Conservation (phyloP, 2,329 filamentous ascomycete genomes). For the Incumbomyces delicatus region DNA sequence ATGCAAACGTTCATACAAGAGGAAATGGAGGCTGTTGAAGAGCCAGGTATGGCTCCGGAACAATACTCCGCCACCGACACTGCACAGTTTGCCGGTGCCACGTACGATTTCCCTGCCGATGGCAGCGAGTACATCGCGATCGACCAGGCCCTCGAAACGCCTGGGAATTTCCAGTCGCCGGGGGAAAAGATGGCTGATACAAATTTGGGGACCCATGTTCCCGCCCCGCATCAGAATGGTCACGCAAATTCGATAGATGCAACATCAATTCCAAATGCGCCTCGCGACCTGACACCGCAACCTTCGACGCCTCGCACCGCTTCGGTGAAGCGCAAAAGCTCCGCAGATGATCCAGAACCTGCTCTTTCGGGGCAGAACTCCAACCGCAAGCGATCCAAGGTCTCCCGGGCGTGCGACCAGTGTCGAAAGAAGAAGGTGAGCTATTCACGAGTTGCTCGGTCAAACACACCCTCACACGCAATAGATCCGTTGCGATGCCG, state of each 20-base stretch:
- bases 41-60: neutral
- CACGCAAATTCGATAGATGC: neutral
- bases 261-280: conserved; percentile 3
- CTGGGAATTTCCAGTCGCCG: neutral
- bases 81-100: neutral
- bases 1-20: conserved; percentile 3
- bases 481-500: conserved; percentile 73
- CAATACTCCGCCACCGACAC: neutral
- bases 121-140: neutral
- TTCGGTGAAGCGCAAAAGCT: conserved; percentile 9
- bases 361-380: conserved; percentile 32
- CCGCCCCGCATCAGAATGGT: conserved; percentile 1
- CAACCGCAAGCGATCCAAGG: conserved; percentile 66
- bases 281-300: conserved; percentile 14
- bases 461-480: conserved; percentile 8
- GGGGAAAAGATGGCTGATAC: neutral
- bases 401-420: conserved; percentile 80
- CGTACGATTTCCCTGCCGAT: conserved; percentile 1
- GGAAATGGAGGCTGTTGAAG: conserved; percentile 4
- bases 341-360: conserved; percentile 12
- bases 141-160: neutral
- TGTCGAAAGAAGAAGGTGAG: conserved; percentile 70
- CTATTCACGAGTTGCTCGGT: neutral
- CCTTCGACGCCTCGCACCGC: conserved; percentile 7
- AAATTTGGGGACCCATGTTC: neutral